phyloP scores from a whole-genome alignment of 1,284 basidiomycete genomes.

The Cryptococcus sp. region DNA sequence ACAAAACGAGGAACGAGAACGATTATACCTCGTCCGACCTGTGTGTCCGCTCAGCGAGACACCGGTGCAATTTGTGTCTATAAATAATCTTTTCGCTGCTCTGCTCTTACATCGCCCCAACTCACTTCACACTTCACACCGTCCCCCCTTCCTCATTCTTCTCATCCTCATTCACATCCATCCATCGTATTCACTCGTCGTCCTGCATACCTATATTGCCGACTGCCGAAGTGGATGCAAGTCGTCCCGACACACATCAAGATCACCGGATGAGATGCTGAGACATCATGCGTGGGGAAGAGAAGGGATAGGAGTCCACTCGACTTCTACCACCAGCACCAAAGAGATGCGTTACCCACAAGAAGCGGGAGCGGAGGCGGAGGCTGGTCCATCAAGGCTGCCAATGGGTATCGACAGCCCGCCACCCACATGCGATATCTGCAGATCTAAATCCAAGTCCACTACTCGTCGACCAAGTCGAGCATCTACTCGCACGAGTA shows the following conservation, averaged over 20 bases:
- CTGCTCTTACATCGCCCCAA: neutral
- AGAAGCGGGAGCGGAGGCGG: neutral
- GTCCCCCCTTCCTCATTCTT: neutral
- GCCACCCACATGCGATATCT: too few relatives aligned
- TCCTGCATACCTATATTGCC: neutral
- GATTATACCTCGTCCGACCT: neutral
- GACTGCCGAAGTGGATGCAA: too few relatives aligned
- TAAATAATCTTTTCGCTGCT: conserved; percentile 1
- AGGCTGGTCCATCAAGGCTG: conserved; percentile 7
- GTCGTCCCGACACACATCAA: neutral
- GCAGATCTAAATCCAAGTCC: neutral
- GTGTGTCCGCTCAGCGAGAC: neutral
- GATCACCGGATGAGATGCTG: conserved; percentile 1
- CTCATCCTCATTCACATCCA: neutral
- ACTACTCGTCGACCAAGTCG: neutral
- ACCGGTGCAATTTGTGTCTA: neutral
- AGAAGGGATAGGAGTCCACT: conserved; percentile 11
- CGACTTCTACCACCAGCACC: too few relatives aligned
- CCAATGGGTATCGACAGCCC: too few relatives aligned
- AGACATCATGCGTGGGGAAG: conserved; percentile 6
- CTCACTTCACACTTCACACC: conserved; percentile 1
- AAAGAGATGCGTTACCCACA: too few relatives aligned
- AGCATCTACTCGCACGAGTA: conserved; percentile 1
- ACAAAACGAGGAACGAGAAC: too few relatives aligned
- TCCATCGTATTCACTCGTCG: neutral